Evolutionary conservation across 176 grass and related monocot species (phyloP), one percentile per base, ranked within the genome.

Genomic region (Cenchrus americanus): DNA sequence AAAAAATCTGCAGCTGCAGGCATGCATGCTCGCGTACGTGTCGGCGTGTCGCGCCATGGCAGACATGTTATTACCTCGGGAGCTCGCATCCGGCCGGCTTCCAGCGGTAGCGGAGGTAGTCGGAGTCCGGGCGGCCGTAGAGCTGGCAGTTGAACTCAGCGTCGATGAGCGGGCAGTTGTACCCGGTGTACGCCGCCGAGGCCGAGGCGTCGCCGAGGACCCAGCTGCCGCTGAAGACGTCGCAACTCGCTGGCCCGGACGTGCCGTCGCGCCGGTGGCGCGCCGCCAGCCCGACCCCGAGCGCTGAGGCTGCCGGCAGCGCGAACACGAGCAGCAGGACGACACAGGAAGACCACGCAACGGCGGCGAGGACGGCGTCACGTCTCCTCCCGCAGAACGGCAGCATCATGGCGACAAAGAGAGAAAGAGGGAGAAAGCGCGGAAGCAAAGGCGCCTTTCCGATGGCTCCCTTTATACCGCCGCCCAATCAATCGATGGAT

Each of bases 101-200:
- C 93, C 93, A 98, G 17, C 69, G 34, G 76, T 95, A 95, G 26
- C 77, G 92, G 64, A 92, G 91, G 85, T 93, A 98, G 18, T 95
- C 91, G 19, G 91, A 82, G 78, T 98, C 96, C 14, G 96, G 85
- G 22, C 96, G 87, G 79, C 93, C 91, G 72, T 98, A 98, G 22
- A 98, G 80, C 76, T 93, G 93, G 83, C 96, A 98, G 30, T 95
- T 98, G 91, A 98, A 98, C 85, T 94, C 88, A 6, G 93, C 42
- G 59, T 98, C 93, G 64, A 98, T 85, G 63, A 90, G 55, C 17
- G 96, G 91, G 63, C 96, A 98, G 80, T 21, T 90, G 67, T 78
- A 87, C 52, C 87, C 85, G 62, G 90, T 84, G 89, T 98, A 98
- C 30, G 85, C 57, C 50, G 90, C 79, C 77, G 58, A 24, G 50